Percentiles rank a stretch among this genome's conserved stretches.
Evolutionary conservation across 2,329 filamentous ascomycete genomes (phyloP).

Genomic region (Ophiostoma novo-ulmi): DNA sequence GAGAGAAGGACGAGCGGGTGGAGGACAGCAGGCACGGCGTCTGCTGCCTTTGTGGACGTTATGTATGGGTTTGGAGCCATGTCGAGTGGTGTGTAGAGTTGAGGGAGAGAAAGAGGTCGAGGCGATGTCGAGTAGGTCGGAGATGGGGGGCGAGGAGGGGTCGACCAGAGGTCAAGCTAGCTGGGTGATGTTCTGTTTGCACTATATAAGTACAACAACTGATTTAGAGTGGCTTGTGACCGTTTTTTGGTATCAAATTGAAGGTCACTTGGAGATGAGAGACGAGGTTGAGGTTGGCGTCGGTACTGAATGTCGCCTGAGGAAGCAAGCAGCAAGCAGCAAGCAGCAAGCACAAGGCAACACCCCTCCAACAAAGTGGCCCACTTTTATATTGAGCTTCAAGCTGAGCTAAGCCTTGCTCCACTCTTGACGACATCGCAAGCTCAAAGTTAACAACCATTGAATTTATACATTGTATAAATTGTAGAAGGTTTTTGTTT

Average conservation of each 20-base stretch:
- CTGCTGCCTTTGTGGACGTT: constrained; percentile 61
- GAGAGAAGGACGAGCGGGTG: constrained; percentile 93
- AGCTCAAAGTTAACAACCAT: background rate
- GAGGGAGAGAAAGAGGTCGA: background rate
- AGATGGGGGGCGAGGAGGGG: background rate
- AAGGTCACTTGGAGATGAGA: background rate
- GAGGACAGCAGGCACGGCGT: constrained; percentile 74
- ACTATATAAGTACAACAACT: background rate
- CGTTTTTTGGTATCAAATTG: background rate
- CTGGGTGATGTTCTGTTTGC: background rate
- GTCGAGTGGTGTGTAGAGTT: background rate
- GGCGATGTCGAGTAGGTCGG: background rate
- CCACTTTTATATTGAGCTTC: constrained; percentile 6
- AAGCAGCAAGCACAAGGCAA: background rate
- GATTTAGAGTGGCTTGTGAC: background rate
- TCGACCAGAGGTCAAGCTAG: background rate
- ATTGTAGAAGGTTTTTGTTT: background rate
- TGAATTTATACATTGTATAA: background rate
- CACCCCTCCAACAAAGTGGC: background rate
- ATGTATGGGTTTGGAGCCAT: constrained; percentile 50
- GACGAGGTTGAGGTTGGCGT: background rate
- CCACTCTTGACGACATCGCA: background rate
- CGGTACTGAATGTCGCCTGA: background rate
- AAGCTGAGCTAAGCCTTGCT: background rate
- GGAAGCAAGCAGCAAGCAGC: background rate